Evolutionary conservation across 495 filamentous ascomycete species (phyloP).

Genomic region (Margaritispora aquatica): DNA sequence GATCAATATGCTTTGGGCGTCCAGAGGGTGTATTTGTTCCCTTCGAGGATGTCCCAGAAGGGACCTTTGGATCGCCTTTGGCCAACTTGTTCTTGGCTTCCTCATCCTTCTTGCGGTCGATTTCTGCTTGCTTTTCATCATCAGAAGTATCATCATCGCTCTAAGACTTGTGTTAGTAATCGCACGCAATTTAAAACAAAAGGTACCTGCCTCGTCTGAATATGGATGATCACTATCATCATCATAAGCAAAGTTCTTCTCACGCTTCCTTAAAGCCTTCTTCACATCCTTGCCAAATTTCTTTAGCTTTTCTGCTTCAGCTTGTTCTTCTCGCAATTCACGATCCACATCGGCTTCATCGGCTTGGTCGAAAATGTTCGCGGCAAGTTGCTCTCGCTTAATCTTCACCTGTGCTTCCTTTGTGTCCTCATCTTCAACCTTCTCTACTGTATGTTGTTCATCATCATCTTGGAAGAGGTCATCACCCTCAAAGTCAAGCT

Average conservation of each 20-base stretch:
- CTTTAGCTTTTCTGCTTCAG: constrained; percentile 59
- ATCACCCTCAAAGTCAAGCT: constrained; percentile 51
- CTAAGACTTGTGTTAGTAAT: constrained; percentile 37
- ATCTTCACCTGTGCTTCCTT: constrained; percentile 83
- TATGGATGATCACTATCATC: constrained; percentile 79
- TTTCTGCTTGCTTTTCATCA: constrained; percentile 65
- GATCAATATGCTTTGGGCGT: constrained; percentile 40
- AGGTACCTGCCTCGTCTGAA: constrained; percentile 39
- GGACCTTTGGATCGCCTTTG: constrained; percentile 35
- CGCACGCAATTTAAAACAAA: constrained; percentile 21
- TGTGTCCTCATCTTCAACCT: constrained; percentile 73
- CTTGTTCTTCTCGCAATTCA: constrained; percentile 64
- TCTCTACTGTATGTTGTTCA: constrained; percentile 72
- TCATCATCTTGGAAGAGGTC: constrained; percentile 77
- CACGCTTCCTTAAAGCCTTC: constrained; percentile 74
- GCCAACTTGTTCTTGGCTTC: constrained; percentile 30
- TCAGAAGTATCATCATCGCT: constrained; percentile 49
- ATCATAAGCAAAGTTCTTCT: constrained; percentile 80
- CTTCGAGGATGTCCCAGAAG: constrained; percentile 58
- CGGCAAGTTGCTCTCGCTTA: constrained; percentile 79
- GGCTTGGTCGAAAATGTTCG: constrained; percentile 79
- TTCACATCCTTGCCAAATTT: constrained; percentile 67
- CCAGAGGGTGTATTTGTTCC: constrained; percentile 72
- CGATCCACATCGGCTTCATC: constrained; percentile 82
- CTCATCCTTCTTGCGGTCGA: constrained; percentile 46